Percentiles rank a stretch among this genome's conserved stretches.
Evolutionary conservation across 169 alveolate species (phyloP).

Genomic region (Eimeria necatrix): DNA sequence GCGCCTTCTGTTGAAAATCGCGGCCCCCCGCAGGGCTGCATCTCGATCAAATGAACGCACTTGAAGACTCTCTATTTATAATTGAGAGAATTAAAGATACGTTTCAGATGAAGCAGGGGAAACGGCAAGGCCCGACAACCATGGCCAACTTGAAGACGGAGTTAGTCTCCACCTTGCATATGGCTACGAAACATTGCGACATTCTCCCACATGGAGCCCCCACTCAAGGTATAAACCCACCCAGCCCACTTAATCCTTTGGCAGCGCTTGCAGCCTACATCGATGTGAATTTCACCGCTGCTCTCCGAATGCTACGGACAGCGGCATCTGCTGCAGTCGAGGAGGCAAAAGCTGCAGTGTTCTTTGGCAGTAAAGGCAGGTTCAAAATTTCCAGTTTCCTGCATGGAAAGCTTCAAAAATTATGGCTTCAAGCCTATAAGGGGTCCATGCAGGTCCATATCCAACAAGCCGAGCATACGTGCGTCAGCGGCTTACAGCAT

Average conservation of each 20-base stretch:
- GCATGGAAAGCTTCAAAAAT: constrained; percentile 8
- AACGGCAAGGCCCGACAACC: no score
- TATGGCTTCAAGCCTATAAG: constrained; percentile 22
- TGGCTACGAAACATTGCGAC: no score
- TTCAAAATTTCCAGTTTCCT: neutral
- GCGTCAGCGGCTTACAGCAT: constrained; percentile 11
- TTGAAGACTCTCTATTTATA: neutral
- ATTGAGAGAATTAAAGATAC: no score
- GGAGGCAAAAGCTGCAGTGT: constrained; percentile 36
- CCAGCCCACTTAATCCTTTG: constrained; percentile 16
- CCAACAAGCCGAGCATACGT: neutral
- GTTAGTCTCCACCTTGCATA: no score
- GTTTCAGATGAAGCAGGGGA: no score
- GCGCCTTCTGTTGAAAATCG: neutral
- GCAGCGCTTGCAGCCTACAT: constrained; percentile 60
- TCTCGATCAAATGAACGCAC: neutral
- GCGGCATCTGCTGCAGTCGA: constrained; percentile 44
- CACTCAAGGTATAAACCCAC: neutral
- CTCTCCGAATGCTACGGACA: constrained; percentile 60
- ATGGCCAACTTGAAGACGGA: no score
- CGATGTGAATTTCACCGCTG: constrained; percentile 31
- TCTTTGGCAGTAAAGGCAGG: constrained; percentile 27
- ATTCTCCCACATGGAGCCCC: no score
- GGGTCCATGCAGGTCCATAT: neutral
- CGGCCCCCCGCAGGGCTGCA: constrained; percentile 3